Evolutionary conservation across 805 yeast species (phyloP), one percentile per base, ranked within the genome.

Genomic region (Pichia nanzhaoensis): DNA sequence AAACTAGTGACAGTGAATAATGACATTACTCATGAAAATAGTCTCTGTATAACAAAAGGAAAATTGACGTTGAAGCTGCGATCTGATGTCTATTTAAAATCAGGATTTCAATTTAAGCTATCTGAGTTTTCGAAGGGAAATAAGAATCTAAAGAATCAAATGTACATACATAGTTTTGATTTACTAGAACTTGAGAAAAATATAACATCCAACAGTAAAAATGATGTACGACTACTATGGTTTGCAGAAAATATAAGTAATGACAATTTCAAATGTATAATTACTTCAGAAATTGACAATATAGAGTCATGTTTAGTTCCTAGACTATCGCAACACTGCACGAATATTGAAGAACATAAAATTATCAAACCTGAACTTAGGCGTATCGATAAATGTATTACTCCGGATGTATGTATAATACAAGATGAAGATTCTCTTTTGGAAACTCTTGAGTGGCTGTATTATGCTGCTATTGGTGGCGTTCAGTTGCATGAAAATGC

Each of bases 81-180:
- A 9, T 44, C 55, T 9, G 63, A 57, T 9, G 48, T 58, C 1
- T 69, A 66, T 48, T 47, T 52, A 28, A 48, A 51, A 32, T 56
- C 67, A 1, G 74, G 74, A 0, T 49, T 69, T 5, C 45, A 46
- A 9, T 70, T 70, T 2, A 52, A 45, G 14, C 45, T 46, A 35
- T 54, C 69, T 2, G 51, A 45, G 2, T 48, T 55, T 10, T 58
- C 64, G 1, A 42, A 44, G 14, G 64, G 62, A 2, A 56, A 58
- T 38, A 54, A 44, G 37, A 53, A 49, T 16, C 40, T 51, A 6
- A 45, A 43, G 24, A 45, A 38, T 12, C 54, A 55, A 38, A 41
- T 60, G 54, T 61, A 45, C 44, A 56, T 54, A 31, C 46, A 57
- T 7, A 41, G 42, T 13, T 54, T 62, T 21, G 55, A 57, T 37